phyloP scores from a whole-genome alignment of 495 filamentous ascomycete species.

The Coniosporium apollinis region DNA sequence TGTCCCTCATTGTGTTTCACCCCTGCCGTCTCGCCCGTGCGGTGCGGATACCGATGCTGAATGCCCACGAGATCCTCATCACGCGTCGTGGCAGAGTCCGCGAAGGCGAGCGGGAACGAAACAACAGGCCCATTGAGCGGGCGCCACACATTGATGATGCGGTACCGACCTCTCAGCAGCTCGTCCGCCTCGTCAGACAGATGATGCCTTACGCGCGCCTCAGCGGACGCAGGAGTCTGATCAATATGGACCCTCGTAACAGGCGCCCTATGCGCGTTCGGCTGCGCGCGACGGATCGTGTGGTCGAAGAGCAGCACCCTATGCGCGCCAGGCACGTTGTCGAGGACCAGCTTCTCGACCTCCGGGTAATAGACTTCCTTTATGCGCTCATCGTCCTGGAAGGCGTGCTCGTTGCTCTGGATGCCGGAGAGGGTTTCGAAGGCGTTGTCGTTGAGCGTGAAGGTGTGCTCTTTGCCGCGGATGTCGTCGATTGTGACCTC shows the following conservation, averaged over 20 bases:
- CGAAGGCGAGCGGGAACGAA: slow-evolving; percentile 52
- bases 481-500: slow-evolving; percentile 46
- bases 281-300: slow-evolving; percentile 53
- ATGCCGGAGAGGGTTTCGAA: slow-evolving; percentile 41
- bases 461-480: slow-evolving; percentile 42
- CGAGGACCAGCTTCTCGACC: slow-evolving; percentile 46
- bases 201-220: slow-evolving; percentile 48
- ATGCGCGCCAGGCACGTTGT: slow-evolving; percentile 41
- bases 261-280: slow-evolving; percentile 38
- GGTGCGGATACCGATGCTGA: slow-evolving; percentile 57
- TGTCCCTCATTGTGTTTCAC: slow-evolving; percentile 42
- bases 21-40: slow-evolving; percentile 60
- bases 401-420: slow-evolving; percentile 38
- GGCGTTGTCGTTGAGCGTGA: slow-evolving; percentile 54
- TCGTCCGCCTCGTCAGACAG: slow-evolving; percentile 38
- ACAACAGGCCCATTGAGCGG: slow-evolving; percentile 60
- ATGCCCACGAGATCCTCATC: slow-evolving; percentile 52
- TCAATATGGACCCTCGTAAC: slow-evolving; percentile 69
- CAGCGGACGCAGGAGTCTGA: slow-evolving; percentile 51
- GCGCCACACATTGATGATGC: slow-evolving; percentile 82
- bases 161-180: slow-evolving; percentile 45
- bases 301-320: slow-evolving; percentile 74
- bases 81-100: slow-evolving; percentile 38
- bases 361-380: slow-evolving; percentile 65
- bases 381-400: slow-evolving; percentile 47